A percentile compares a stretch with the other conserved stretches of the same genome.
phyloP scores from a whole-genome alignment of 1,284 basidiomycete genomes.

The Pseudozyma sp. region DNA sequence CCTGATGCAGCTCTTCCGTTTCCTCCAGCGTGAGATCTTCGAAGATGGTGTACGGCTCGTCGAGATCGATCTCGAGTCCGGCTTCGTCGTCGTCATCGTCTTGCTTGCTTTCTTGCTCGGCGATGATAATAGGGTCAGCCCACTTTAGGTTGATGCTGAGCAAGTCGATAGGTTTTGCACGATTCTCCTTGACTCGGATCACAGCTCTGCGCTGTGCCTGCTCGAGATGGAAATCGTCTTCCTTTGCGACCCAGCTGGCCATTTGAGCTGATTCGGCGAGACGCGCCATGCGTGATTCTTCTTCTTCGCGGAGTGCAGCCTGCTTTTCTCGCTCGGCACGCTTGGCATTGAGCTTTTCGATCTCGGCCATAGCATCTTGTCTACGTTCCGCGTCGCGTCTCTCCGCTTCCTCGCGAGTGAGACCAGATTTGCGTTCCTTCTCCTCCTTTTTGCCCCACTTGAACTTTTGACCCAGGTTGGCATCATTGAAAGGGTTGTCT shows the following conservation, averaged over 20 bases:
- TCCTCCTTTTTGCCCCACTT: slow-evolving; percentile 99
- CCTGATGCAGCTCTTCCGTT: slow-evolving; percentile 90
- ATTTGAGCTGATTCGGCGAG: slow-evolving; percentile 93
- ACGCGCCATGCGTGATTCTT: slow-evolving; percentile 86
- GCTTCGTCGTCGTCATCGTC: slow-evolving; percentile 83
- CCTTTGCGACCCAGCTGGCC: slow-evolving; percentile 97
- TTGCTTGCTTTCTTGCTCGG: slow-evolving; percentile 83
- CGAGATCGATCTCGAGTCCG: slow-evolving; percentile 95
- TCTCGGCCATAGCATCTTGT: slow-evolving; percentile 86
- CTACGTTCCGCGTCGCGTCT: slow-evolving; percentile 82
- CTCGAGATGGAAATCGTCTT: slow-evolving; percentile 95
- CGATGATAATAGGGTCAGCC: slow-evolving; percentile 79
- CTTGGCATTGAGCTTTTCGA: slow-evolving; percentile 88
- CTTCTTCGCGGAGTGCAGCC: slow-evolving; percentile 86
- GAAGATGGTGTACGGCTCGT: slow-evolving; percentile 96
- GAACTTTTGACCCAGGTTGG: slow-evolving; percentile 92
- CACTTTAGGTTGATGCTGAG: slow-evolving; percentile 66
- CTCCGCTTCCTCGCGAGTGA: slow-evolving; percentile 83
- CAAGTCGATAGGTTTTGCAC: slow-evolving; percentile 74
- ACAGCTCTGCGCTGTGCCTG: slow-evolving; percentile 90
- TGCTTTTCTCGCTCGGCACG: slow-evolving; percentile 93
- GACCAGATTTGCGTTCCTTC: slow-evolving; percentile 88
- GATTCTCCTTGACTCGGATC: slow-evolving; percentile 92
- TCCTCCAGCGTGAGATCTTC: slow-evolving; percentile 90
- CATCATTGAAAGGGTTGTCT: slow-evolving; percentile 97